These are phyloP conservation scores for Phascolomyces articulosus DNA, from an alignment of 371 early-diverging fungal genomes.

Conservation along the genomic window DNA sequence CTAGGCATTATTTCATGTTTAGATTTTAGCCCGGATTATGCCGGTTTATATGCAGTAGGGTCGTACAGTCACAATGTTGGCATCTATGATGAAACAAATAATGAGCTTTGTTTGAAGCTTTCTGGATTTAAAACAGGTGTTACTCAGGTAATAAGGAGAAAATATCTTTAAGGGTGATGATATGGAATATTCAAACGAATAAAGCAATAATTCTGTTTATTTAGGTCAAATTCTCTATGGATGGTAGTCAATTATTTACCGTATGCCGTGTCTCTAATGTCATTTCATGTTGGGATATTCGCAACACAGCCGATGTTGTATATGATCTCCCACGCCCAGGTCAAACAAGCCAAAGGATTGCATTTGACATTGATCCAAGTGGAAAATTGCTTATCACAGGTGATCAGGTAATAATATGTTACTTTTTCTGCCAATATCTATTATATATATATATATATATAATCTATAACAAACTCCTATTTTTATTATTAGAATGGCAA, in stretches of 20 bases:
- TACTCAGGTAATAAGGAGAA: slow-evolving; percentile 26
- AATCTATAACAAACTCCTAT: too few relatives aligned
- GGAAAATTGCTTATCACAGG: slow-evolving; percentile 64
- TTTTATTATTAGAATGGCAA: slow-evolving; percentile 49
- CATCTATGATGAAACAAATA: slow-evolving; percentile 61
- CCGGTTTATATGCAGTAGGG: slow-evolving; percentile 72
- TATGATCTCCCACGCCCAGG: slow-evolving; percentile 54
- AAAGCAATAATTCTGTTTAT: too few relatives aligned
- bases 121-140: slow-evolving; percentile 46
- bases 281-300: slow-evolving; percentile 74
- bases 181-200: too few relatives aligned
- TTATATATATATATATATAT: background rate
- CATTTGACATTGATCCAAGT: slow-evolving; percentile 64
- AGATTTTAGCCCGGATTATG: slow-evolving; percentile 65
- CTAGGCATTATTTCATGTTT: slow-evolving; percentile 62
- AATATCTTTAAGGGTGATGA: too few relatives aligned
- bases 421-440: slow-evolving; percentile 7
- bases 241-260: slow-evolving; percentile 62
- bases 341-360: slow-evolving; percentile 69
- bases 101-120: slow-evolving; percentile 55
- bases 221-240: slow-evolving; percentile 64
- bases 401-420: slow-evolving; percentile 44
- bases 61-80: slow-evolving; percentile 68
- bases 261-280: slow-evolving; percentile 57
- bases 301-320: slow-evolving; percentile 63